Percentiles rank a stretch among this genome's conserved stretches.
These are phyloP conservation scores for Nicotiana knightiana DNA, from an alignment of 257 asterid species.

Conservation along the genomic window DNA sequence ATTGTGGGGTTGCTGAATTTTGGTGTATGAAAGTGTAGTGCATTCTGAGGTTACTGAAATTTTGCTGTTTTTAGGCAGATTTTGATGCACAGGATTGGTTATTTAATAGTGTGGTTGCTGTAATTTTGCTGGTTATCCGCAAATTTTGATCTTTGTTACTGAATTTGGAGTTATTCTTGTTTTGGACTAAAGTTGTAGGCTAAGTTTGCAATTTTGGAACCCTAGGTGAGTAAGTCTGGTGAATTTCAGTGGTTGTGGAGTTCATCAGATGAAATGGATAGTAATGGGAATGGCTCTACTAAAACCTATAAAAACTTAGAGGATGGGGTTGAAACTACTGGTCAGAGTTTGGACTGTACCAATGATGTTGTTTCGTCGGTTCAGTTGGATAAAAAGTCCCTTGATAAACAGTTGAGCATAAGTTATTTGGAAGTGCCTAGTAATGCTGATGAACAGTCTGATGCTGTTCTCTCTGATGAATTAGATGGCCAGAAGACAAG, in stretches of 20 bases:
- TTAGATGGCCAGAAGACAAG: conserved; percentile 20
- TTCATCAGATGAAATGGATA: conserved; percentile 40
- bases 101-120: background rate
- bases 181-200: background rate
- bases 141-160: background rate
- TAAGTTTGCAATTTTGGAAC: background rate
- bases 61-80: background rate
- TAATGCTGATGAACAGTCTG: conserved; percentile 15
- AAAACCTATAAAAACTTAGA: conserved; percentile 20
- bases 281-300: conserved; percentile 23
- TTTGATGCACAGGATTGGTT: background rate
- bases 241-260: conserved; percentile 15
- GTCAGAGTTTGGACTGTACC: conserved; percentile 17
- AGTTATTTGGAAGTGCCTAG: conserved; percentile 11
- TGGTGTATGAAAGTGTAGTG: conserved; percentile 11
- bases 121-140: background rate
- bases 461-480: conserved; percentile 13
- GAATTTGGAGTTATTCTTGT: conserved; percentile 6
- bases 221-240: conserved; percentile 5
- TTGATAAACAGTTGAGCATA: conserved; percentile 1
- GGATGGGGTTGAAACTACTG: conserved; percentile 18
- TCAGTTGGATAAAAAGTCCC: background rate
- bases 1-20: background rate
- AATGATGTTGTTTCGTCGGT: conserved; percentile 8
- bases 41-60: conserved; percentile 6